Conservation (phyloP, 176 grass and related monocot genomes). For the Lolium perenne region DNA sequence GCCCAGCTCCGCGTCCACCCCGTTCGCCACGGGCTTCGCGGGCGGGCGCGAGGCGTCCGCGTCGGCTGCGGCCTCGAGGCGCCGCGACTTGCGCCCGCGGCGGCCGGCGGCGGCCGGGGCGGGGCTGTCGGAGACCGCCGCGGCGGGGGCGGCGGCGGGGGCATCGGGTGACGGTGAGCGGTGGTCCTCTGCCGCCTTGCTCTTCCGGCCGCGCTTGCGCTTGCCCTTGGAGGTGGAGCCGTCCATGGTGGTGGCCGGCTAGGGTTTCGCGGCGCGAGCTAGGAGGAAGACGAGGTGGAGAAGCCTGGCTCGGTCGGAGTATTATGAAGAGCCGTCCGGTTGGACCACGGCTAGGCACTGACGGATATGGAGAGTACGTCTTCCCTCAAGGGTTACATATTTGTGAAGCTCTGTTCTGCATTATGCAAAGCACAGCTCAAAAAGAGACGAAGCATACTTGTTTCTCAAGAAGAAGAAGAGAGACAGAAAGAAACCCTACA, state of each 20-base stretch:
- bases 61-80: slow-evolving; percentile 42
- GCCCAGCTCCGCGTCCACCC: slow-evolving; percentile 28
- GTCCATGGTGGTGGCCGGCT: slow-evolving; percentile 54
- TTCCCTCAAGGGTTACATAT: too few relatives aligned
- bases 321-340: slow-evolving; percentile 15
- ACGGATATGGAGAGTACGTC: too few relatives aligned
- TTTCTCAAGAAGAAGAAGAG: too few relatives aligned
- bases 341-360: not conserved
- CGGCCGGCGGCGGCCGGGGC: slow-evolving; percentile 31
- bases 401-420: too few relatives aligned
- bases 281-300: not conserved
- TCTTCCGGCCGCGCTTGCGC: slow-evolving; percentile 63
- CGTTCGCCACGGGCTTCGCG: slow-evolving; percentile 43
- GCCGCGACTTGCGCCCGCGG: slow-evolving; percentile 54
- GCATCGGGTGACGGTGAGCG: slow-evolving; percentile 30
- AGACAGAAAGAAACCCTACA: too few relatives aligned
- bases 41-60: slow-evolving; percentile 30
- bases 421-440: too few relatives aligned
- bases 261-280: slow-evolving; percentile 48
- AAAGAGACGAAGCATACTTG: too few relatives aligned
- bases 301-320: slow-evolving; percentile 14
- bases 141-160: not conserved
- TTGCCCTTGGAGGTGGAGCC: slow-evolving; percentile 54
- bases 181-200: slow-evolving; percentile 41
- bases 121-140: not conserved